Evolutionary conservation across 1,284 basidiomycete genomes (phyloP).

Genomic region (Cryptococcus amylolentus): DNA sequence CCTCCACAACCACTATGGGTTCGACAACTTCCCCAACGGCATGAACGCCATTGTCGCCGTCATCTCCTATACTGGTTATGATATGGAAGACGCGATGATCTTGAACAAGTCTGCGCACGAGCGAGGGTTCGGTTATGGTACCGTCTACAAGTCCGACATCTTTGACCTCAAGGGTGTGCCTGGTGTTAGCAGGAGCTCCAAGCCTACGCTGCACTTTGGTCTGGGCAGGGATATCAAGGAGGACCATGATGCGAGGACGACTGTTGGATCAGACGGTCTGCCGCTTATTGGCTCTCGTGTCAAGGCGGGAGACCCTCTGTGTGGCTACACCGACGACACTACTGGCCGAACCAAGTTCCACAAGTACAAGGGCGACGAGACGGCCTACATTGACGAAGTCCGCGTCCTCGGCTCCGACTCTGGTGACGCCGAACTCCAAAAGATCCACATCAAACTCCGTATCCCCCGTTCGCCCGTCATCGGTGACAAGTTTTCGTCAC

Average conservation of each 20-base stretch:
- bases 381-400: conserved; percentile 86
- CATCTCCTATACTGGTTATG: conserved; percentile 99
- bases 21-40: conserved; percentile 98
- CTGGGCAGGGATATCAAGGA: conserved; percentile 70
- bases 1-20: conserved; percentile 92
- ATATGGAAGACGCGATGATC: conserved; percentile 99
- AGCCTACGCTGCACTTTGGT: conserved; percentile 75
- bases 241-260: conserved; percentile 59
- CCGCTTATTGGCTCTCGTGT: conserved; percentile 73
- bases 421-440: conserved; percentile 83
- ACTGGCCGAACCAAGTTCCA: conserved; percentile 78
- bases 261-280: conserved; percentile 79
- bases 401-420: conserved; percentile 85
- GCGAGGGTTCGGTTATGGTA: conserved; percentile 94
- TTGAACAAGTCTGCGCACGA: conserved; percentile 98
- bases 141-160: conserved; percentile 92
- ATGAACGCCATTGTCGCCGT: conserved; percentile 98
- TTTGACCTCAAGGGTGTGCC: conserved; percentile 81
- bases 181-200: conserved; percentile 60
- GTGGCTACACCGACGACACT: conserved; percentile 84
- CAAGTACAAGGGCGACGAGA: conserved; percentile 97
- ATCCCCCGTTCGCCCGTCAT: conserved; percentile 95
- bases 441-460: conserved; percentile 88
- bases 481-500: conserved; percentile 98
- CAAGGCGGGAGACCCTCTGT: conserved; percentile 68